phyloP scores from a whole-genome alignment of 768 basidiomycete species.

The Brasilioporus rufonigricans region DNA sequence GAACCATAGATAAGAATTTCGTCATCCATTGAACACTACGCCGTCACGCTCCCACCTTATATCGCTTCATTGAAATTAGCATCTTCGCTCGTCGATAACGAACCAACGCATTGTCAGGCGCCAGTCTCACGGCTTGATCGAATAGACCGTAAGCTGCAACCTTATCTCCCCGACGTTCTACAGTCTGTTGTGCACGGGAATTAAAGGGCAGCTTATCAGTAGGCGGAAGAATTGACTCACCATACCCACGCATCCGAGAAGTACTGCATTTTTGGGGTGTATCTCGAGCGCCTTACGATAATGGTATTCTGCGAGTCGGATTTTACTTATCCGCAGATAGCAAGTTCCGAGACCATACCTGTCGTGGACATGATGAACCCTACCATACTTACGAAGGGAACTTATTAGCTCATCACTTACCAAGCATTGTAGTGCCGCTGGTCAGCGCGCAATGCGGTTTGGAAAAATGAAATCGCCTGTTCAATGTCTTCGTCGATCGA shows the following conservation, averaged over 20 bases:
- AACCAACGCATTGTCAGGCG: slow-evolving; percentile 89
- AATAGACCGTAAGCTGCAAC: slow-evolving; percentile 76
- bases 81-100: slow-evolving; percentile 93
- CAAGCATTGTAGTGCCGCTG: slow-evolving; percentile 96
- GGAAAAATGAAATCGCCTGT: slow-evolving; percentile 87
- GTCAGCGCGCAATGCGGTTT: slow-evolving; percentile 89
- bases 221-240: slow-evolving; percentile 48
- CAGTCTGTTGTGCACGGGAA: slow-evolving; percentile 53
- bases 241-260: slow-evolving; percentile 94
- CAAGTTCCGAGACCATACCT: slow-evolving; percentile 99
- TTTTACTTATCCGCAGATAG: slow-evolving; percentile 92
- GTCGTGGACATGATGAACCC: slow-evolving; percentile 29
- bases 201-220: slow-evolving; percentile 22
- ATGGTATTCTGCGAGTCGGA: slow-evolving; percentile 93
- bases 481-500: slow-evolving; percentile 94
- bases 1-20: slow-evolving; percentile 23
- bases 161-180: slow-evolving; percentile 81
- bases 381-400: background rate
- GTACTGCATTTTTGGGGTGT: slow-evolving; percentile 93
- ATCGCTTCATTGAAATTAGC: slow-evolving; percentile 78
- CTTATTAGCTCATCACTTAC: slow-evolving; percentile 50
- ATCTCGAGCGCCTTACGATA: slow-evolving; percentile 90
- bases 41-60: slow-evolving; percentile 54
- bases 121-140: slow-evolving; percentile 73
- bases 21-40: slow-evolving; percentile 21